Percentiles rank a stretch among this genome's conserved stretches.
Conservation (phyloP, 1,284 basidiomycete genomes). For the Cryptococcus sp. region DNA sequence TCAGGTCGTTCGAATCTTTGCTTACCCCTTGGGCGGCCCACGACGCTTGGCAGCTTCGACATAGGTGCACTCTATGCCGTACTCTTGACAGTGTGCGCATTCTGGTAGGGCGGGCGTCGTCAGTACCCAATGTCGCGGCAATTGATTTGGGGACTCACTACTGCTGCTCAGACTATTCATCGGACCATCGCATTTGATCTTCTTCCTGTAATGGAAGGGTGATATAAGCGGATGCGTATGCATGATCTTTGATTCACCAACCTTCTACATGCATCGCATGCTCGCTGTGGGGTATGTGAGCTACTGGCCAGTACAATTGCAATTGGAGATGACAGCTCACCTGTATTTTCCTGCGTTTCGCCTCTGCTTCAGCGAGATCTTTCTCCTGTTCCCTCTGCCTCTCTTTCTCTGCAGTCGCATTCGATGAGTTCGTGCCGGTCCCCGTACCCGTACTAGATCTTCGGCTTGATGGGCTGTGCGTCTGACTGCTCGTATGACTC, state of each 20-base stretch:
- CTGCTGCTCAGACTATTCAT: conserved; percentile 41
- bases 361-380: conserved; percentile 21
- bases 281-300: conserved; percentile 32
- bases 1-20: conserved; percentile 8
- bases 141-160: conserved; percentile 27
- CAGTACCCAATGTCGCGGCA: not conserved
- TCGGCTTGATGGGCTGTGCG: too few relatives aligned
- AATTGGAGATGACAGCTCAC: conserved; percentile 14
- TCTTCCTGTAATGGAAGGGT: conserved; percentile 31
- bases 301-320: not conserved
- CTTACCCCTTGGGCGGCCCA: conserved; percentile 79
- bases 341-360: conserved; percentile 33
- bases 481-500: too few relatives aligned
- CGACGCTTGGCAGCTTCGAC: conserved; percentile 74
- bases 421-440: too few relatives aligned
- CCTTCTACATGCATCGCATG: conserved; percentile 50
- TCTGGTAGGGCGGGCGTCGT: conserved; percentile 21
- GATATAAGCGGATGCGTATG: not conserved
- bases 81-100: conserved; percentile 77
- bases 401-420: too few relatives aligned
- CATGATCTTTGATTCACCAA: not conserved
- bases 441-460: too few relatives aligned
- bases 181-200: conserved; percentile 54
- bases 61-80: conserved; percentile 73
- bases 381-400: conserved; percentile 6